phyloP scores from a whole-genome alignment of 2,329 filamentous ascomycete species.

The Nemania sp. region DNA sequence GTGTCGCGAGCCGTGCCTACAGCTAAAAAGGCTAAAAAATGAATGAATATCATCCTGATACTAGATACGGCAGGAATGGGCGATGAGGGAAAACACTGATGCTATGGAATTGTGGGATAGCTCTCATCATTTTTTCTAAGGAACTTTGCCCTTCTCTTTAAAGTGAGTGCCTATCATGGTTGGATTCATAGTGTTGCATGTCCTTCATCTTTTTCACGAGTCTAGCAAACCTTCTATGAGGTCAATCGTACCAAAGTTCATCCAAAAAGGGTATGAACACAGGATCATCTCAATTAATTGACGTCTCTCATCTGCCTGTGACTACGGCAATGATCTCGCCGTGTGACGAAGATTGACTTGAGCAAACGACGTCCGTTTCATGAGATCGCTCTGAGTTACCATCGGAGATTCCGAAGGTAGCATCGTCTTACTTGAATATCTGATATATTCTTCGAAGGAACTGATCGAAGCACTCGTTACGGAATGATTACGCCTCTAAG shows the following conservation, averaged over 20 bases:
- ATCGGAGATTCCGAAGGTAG: background rate
- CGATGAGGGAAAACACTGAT: background rate
- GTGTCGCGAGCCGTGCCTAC: constrained; percentile 21
- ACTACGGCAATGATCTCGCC: background rate
- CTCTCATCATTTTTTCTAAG: background rate
- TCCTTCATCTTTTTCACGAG: constrained; percentile 7
- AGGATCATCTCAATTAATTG: constrained; percentile 16
- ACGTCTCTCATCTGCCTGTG: constrained; percentile 11
- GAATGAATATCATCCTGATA: constrained; percentile 30
- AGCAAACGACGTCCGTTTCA: background rate
- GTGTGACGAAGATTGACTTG: constrained; percentile 2
- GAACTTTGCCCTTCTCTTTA: constrained; percentile 26
- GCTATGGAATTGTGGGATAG: background rate
- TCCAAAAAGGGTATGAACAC: background rate
- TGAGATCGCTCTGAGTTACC: background rate
- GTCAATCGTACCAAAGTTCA: background rate
- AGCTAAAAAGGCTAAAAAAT: constrained; percentile 24
- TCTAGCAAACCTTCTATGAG: background rate
- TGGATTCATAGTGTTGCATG: constrained; percentile 20
- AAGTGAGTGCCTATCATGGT: background rate
- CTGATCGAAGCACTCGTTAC: background rate
- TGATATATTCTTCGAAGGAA: background rate
- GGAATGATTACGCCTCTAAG: background rate
- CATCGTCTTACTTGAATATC: background rate
- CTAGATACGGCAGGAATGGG: background rate